Base-by-base conservation (phyloP, 2,329 filamentous ascomycete species). In the Paracamarosporium sp. region DNA sequence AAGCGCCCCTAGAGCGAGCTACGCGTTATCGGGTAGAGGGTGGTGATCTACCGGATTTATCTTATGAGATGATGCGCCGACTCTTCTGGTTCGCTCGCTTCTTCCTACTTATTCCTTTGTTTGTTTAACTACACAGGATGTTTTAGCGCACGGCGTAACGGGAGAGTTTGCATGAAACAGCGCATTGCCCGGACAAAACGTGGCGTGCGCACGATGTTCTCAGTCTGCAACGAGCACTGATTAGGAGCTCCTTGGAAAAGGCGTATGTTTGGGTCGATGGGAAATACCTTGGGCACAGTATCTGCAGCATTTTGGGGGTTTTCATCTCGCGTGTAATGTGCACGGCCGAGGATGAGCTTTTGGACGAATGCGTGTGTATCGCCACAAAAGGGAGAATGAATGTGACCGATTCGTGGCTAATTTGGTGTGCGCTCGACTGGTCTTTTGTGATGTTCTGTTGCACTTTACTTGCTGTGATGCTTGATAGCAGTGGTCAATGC, bases 1-100 rank as follows among this genome's bases (percentile, higher is more conserved):
- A 61, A 56, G 56, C 50, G 59, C 55, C 27, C 90, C 57, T 53
- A 45, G 60, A 56, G 41, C 20, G 17, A 48, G n/a, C 17, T 48
- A 35, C 30, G 43, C 31, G 9, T 27, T 28, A 41, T 30, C 41
- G 17, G 40, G 28, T 50, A 12, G 33, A 20, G 7, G 31, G 8
- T 25, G 43, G 28, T 22, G 43, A 48, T 24, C 11, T 31, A 27
- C 25, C 15, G 22, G 43, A 48, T 24, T 6, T 31, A 27, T 25
- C 15, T n/a, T 33, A n/a, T 24, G 48, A 51, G 27, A 8, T 5
- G 8, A 41, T 31, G 27, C n/a, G 27, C 24, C 25, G 28, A 17
- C 25, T 51, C 25, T 12, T 43, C 11, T 6, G 48, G 17, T 8
- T 41, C 35, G 17, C 25, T 31, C 48, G 36, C 11, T 24, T 41